Conservation (phyloP, 129 eudicot species). For the Scalesia atractyloides region DNA sequence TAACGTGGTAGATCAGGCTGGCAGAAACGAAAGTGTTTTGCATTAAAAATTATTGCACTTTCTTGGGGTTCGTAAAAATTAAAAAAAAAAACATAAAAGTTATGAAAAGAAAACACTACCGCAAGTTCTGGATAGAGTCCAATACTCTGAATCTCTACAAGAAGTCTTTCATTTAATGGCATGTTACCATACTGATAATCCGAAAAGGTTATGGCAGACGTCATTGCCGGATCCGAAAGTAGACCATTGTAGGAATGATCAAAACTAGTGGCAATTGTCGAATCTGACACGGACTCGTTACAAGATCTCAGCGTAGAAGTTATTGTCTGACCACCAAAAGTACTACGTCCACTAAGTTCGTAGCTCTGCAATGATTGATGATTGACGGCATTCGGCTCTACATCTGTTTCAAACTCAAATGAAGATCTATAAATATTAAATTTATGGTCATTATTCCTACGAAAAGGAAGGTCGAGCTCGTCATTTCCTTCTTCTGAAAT, state of each 20-base stretch:
- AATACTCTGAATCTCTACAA: conserved; percentile 66
- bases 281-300: conserved; percentile 42
- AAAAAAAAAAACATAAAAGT: not conserved
- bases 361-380: conserved; percentile 37
- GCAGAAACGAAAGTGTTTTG: conserved; percentile 13
- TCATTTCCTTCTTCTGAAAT: conserved; percentile 62
- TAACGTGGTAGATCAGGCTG: conserved; percentile 58
- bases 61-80: not conserved
- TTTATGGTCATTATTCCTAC: conserved; percentile 41
- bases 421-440: conserved; percentile 46
- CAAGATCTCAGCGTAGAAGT: conserved; percentile 44
- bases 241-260: conserved; percentile 53
- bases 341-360: conserved; percentile 43
- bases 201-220: conserved; percentile 41
- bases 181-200: conserved; percentile 52
- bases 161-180: conserved; percentile 71
- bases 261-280: conserved; percentile 37
- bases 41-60: not conserved
- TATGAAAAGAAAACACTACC: conserved; percentile 40
- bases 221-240: conserved; percentile 42
- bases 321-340: conserved; percentile 49
- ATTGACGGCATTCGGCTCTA: conserved; percentile 43
- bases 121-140: conserved; percentile 69
- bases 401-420: conserved; percentile 44
- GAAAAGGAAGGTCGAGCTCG: conserved; percentile 36